Evolutionary conservation across 208 protist species (phyloP), one percentile per base, ranked within the genome.

Genomic region (Wallacemonas sp.): DNA sequence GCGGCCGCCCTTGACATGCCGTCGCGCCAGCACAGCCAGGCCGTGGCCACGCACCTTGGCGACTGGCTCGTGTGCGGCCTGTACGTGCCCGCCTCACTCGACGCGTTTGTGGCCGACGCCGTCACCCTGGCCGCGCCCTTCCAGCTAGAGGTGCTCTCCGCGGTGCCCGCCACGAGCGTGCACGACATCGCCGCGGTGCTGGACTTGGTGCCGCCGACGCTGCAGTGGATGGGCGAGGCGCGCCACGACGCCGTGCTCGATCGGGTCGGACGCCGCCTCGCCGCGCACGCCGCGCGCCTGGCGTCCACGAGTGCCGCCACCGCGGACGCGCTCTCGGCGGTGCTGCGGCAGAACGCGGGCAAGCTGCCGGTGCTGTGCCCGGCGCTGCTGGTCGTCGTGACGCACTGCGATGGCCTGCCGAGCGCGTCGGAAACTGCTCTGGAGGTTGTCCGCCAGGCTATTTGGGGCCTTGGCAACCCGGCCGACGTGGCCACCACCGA

Each of bases 121-220:
- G 52, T 41, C 31, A 41, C 31, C n/a, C 26, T 59, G 3, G 52
- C 32, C 28, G 20, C 68, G 23, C 67, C 66, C 39, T 74, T 76
- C 2, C 79, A 81, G 54, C 38, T 70, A 32, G 36, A 74, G 36
- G 31, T 84, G n/a, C 65, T 77, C 46, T 57, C 79, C 16, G 64
- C 68, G 16, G 45, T 59, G 29, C 31, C 52, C 5, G 31, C 52
- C n/a, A 26, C 52, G 29, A 44, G n/a, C 20, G 49, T 44, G 3
- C 55, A 54, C 18, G 61, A 65, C 44, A 44, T 83, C 12, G 81
- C 66, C 16, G 7, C 45, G 22, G 57, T 81, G 7, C 61, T 89
- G 49, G 59, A 64, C 11, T 39, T 50, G 12, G 18, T 73, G 48
- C 67, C 65, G 26, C 46, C 23, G n/a, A 62, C 52, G 4, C 52